These are phyloP conservation scores for Anisodus tanguticus DNA, from an alignment of 257 asterid genomes.

Conservation along the genomic window DNA sequence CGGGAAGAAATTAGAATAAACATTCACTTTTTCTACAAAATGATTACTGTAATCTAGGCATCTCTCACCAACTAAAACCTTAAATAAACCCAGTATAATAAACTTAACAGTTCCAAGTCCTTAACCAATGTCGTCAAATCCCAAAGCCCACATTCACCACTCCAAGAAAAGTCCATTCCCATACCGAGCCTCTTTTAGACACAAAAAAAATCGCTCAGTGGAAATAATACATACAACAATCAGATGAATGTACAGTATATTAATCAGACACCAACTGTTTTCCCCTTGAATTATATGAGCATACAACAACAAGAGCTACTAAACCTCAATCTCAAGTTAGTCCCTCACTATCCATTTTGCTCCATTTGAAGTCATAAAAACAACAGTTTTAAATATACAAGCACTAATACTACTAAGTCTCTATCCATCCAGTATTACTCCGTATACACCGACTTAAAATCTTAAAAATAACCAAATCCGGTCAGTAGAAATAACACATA, in stretches of 20 bases:
- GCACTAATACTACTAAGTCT: too few species aligned
- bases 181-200: neutral
- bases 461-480: neutral
- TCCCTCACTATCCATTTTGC: neutral
- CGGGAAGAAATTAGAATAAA: neutral
- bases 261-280: neutral
- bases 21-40: neutral
- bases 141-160: neutral
- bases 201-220: neutral
- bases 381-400: neutral
- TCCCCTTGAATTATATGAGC: neutral
- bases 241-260: neutral
- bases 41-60: neutral
- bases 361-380: conserved; percentile 11
- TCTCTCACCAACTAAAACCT: conserved; percentile 9
- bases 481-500: neutral
- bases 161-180: neutral
- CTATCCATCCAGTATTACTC: too few species aligned
- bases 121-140: neutral
- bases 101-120: neutral
- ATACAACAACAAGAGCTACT: neutral
- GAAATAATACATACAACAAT: neutral
- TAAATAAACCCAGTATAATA: neutral
- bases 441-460: too few species aligned
- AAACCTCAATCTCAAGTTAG: neutral